These are phyloP conservation scores for Chenopodium quinoa DNA, from an alignment of 148 eudicot genomes.

Conservation along the genomic window DNA sequence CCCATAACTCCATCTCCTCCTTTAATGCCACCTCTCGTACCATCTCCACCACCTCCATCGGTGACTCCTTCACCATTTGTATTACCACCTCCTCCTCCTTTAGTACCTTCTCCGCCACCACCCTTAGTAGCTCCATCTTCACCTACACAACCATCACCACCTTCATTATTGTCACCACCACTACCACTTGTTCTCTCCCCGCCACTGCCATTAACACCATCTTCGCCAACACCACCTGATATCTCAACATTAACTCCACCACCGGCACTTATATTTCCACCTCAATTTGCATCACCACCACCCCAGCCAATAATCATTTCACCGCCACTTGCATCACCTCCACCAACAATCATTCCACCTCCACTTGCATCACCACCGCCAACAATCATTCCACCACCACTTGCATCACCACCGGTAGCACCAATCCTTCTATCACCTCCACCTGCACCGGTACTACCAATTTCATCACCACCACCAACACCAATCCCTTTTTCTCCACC, in stretches of 20 bases:
- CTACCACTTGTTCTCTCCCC: not conserved
- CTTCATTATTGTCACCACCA: not conserved
- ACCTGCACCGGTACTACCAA: not conserved
- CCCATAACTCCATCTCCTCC: not conserved
- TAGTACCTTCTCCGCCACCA: constrained; percentile 13
- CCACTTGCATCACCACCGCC: constrained; percentile 16
- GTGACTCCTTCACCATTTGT: constrained; percentile 5
- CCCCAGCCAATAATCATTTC: constrained; percentile 22
- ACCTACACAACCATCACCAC: not conserved
- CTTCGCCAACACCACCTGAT: constrained; percentile 24
- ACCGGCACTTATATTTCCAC: constrained; percentile 8
- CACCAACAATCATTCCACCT: constrained; percentile 15
- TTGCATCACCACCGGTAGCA: constrained; percentile 16
- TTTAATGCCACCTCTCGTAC: not conserved
- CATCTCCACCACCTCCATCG: constrained; percentile 16
- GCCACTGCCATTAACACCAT: constrained; percentile 11
- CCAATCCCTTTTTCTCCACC: constrained; percentile 17
- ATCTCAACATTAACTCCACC: not conserved
- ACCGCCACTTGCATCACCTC: constrained; percentile 11
- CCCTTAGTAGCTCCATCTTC: not conserved
- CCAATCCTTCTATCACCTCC: constrained; percentile 17
- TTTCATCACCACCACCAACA: constrained; percentile 5
- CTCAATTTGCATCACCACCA: constrained; percentile 9
- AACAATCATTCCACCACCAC: constrained; percentile 13
- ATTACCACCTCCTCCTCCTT: constrained; percentile 3